Evolutionary conservation across 176 grass and related monocot species (phyloP), one percentile per base, ranked within the genome.

Genomic region (Sorghum bicolor): DNA sequence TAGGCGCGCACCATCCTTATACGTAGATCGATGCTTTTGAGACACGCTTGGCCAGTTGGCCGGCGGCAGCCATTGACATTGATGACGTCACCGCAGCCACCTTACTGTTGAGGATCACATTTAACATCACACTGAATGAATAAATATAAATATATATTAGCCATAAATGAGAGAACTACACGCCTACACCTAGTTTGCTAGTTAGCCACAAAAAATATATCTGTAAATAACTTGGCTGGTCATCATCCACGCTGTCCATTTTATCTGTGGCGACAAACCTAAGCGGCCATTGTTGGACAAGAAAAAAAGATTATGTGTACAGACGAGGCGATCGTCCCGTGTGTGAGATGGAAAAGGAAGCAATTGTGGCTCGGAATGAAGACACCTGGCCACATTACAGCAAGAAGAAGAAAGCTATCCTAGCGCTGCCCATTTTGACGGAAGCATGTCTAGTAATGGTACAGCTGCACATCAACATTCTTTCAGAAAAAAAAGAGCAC

Each of bases 401-500:
- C 88, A 37, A 72, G 72, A 82, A 72, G 72, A 82, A 44, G 29
- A 86, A 86, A 72, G 78, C 55, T 86, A 86, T 89, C 88, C 78
- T 53, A 5, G 40, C 70, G 43, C 38, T 14, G 34, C 71, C 70
- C 70, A 74, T 77, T 31, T 50, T 83, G 70, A 81, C 53, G 24
- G 16, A 15, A 44, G 19, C 78, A 53, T 37, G 78, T 68, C 63
- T 19, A 64, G 77, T 70, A 74, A 50, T 50, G 15, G 47, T 5
- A 50, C 47, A 50, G 17, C 1, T 53, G 6, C 48, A 53, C 48
- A 53, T 50, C 48, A 53, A 53, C 48, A 8, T 53, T 53, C 5
- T 6, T 53, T 53, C 17, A 53, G 1, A 10, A 50, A 7, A 50
- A 22, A 64, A 8, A 64, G 10, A 65, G 31, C 72, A 77, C 39